Percentiles rank a stretch among this genome's conserved stretches.
phyloP scores from a whole-genome alignment of 1,284 basidiomycete genomes.

The Boletus sp. region DNA sequence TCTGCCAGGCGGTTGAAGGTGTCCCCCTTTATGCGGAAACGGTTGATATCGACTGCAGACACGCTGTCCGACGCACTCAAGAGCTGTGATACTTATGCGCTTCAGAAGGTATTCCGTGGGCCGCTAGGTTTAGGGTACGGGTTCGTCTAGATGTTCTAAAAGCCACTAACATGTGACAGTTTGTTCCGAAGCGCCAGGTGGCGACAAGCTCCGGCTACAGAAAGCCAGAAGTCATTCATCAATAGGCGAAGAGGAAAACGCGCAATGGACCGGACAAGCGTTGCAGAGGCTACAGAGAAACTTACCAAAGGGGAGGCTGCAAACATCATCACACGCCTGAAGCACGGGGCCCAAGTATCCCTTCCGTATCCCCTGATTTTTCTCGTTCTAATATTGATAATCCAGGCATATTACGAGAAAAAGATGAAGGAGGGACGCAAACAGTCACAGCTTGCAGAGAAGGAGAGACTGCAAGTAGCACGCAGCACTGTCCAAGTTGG shows the following conservation, averaged over 20 bases:
- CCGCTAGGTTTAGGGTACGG: constrained; percentile 45
- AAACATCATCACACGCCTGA: constrained; percentile 71
- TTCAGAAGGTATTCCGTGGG: constrained; percentile 50
- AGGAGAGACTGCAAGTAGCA: constrained; percentile 47
- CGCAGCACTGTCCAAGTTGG: constrained; percentile 61
- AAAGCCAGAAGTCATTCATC: constrained; percentile 63
- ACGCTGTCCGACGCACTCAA: constrained; percentile 55
- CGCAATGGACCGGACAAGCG: constrained; percentile 18
- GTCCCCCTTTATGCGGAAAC: constrained; percentile 53
- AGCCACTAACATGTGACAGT: constrained; percentile 36
- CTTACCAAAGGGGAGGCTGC: constrained; percentile 78
- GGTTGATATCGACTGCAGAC: constrained; percentile 51
- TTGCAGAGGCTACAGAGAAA: constrained; percentile 33
- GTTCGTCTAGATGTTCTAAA: background rate
- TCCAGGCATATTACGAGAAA: constrained; percentile 55
- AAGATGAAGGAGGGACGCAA: constrained; percentile 43
- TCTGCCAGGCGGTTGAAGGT: constrained; percentile 46
- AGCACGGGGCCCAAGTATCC: constrained; percentile 69
- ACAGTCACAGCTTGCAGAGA: constrained; percentile 34
- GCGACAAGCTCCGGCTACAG: constrained; percentile 65
- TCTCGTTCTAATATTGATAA: constrained; percentile 2
- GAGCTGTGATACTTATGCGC: constrained; percentile 67
- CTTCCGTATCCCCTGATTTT: background rate
- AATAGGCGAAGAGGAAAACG: constrained; percentile 51
- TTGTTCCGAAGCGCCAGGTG: constrained; percentile 68